These are phyloP conservation scores for Typha latifolia DNA, from an alignment of 176 grass and related monocot species.

Conservation along the genomic window DNA sequence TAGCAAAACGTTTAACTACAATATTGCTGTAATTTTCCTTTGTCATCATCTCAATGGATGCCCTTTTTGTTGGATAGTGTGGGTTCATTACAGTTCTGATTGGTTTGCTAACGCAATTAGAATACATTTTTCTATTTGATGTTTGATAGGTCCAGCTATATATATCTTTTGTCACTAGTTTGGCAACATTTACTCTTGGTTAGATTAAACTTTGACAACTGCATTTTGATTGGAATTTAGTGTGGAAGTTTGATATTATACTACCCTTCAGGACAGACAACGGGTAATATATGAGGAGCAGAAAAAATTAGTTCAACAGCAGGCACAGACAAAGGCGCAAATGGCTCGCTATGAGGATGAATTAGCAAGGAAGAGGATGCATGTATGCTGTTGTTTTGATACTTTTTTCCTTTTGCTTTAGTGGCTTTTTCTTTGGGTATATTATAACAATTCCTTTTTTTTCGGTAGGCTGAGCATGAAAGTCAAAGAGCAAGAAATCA, in stretches of 20 bases:
- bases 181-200: not conserved
- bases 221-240: not conserved
- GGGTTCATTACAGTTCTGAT: no score
- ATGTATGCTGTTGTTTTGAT: slow-evolving; percentile 13
- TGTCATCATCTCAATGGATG: not conserved
- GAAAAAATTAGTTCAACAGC: slow-evolving; percentile 56
- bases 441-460: not conserved
- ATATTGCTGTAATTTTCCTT: not conserved
- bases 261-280: slow-evolving; percentile 72
- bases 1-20: not conserved
- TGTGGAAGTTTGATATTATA: slow-evolving; percentile 23
- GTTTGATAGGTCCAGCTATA: no score
- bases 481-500: slow-evolving; percentile 83
- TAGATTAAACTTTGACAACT: not conserved
- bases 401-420: not conserved
- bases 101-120: no score
- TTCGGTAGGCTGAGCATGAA: slow-evolving; percentile 51
- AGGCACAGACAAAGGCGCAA: slow-evolving; percentile 59
- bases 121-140: no score
- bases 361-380: slow-evolving; percentile 65
- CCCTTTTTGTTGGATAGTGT: no score
- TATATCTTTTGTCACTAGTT: not conserved
- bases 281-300: slow-evolving; percentile 66
- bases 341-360: slow-evolving; percentile 74
- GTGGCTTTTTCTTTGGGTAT: not conserved